Base-by-base conservation (phyloP, 1,284 basidiomycete species). In the Malassezia sympodialis region DNA sequence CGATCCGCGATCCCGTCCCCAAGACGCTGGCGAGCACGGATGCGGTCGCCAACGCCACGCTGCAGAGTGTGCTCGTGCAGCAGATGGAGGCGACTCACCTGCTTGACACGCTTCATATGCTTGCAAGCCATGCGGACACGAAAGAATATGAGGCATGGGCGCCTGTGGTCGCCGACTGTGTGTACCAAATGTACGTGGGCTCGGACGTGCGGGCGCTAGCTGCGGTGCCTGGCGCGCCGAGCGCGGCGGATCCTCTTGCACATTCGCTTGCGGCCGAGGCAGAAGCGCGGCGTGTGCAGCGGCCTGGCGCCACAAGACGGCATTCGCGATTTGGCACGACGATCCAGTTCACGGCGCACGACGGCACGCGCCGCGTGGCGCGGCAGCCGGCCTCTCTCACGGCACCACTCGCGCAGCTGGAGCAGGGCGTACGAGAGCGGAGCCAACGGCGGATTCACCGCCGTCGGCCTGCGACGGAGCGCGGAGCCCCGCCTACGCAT, bases 311-410 rank as follows among this genome's bases (percentile, higher is more conserved):
- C 27, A 56, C 31, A 15, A 60, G 67, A 10, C 64, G 72, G 5
- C 72, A 73, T 42, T 69, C 69, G 31, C 66, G 69, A 23, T 73
- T 72, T 56, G 67, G 68, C 12, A 72, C 72, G 28, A 64, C 69
- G 23, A 64, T 75, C 60, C 62, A 65, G 58, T 73, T 69, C 49
- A 44, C 59, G 28, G 71, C 61, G 12, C 55, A 59, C 5, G 66
- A 68, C 19, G 72, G 72, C 28, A 51, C 65, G 44, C 52, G 60
- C 31, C 59, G 66, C 8, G 62, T 70, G 8, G 68, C 72, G 6
- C 60, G 63, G 8, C 57, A 57, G 23, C 66, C 65, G 10, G 49
- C 60, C 1, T 60, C 69, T 7, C 53, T 74, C 28, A 51, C 58
- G 46, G 67, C 69, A 54, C 57, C 65, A 8, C 58, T 67, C 5